A percentile compares a stretch with the other conserved stretches of the same genome.
Conservation (phyloP, 2,329 filamentous ascomycete species). For the Epichloe sibirici region DNA sequence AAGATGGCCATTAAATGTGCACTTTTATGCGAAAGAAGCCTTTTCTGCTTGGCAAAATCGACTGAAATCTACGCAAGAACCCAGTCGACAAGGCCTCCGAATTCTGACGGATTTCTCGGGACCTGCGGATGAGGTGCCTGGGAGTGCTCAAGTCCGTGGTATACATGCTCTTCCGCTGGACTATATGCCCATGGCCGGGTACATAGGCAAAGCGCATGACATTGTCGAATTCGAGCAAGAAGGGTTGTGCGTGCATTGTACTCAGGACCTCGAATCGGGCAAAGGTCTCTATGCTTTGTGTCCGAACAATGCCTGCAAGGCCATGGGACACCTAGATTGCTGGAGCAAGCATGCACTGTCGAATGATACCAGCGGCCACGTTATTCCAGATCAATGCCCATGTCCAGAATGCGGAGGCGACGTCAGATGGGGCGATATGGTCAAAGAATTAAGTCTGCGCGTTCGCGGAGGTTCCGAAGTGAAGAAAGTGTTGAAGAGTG, state of each 20-base stretch:
- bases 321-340: conserved; percentile 47
- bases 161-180: conserved; percentile 44
- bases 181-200: conserved; percentile 38
- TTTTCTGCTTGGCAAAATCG: conserved; percentile 55
- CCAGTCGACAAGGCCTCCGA: conserved; percentile 34
- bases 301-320: conserved; percentile 38
- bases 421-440: conserved; percentile 62
- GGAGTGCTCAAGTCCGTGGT: conserved; percentile 24
- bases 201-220: conserved; percentile 42
- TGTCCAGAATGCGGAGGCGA: conserved; percentile 58
- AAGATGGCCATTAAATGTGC: conserved; percentile 69
- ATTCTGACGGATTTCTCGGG: conserved; percentile 44
- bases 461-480: conserved; percentile 58
- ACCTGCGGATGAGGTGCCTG: conserved; percentile 2
- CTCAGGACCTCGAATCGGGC: conserved; percentile 29
- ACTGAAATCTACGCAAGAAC: conserved; percentile 35
- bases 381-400: conserved; percentile 55
- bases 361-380: conserved; percentile 21
- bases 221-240: conserved; percentile 44
- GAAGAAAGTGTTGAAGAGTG: conserved; percentile 51
- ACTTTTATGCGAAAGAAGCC: conserved; percentile 65
- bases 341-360: conserved; percentile 42
- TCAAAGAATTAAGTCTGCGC: conserved; percentile 70
- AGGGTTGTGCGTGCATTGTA: conserved; percentile 42
- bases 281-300: conserved; percentile 46